These are phyloP conservation scores for Tripterygium wilfordii DNA, from an alignment of 177 flowering plant genomes.

Conservation along the genomic window DNA sequence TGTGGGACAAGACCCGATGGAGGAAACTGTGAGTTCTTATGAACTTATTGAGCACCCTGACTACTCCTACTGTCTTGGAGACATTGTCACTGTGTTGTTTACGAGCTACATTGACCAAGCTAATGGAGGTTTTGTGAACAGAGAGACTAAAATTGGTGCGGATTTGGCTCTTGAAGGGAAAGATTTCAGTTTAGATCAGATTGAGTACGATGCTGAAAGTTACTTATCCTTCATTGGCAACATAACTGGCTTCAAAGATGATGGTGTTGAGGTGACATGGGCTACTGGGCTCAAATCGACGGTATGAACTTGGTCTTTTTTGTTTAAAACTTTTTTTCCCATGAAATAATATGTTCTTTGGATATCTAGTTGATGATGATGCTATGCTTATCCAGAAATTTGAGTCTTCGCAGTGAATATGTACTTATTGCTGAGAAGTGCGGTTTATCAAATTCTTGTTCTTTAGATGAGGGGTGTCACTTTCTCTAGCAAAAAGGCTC, in stretches of 20 bases:
- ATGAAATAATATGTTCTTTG: too few relatives aligned
- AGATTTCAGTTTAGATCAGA: constrained; percentile 9
- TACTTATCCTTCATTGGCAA: constrained; percentile 58
- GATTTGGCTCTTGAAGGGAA: constrained; percentile 11
- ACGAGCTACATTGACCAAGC: constrained; percentile 13
- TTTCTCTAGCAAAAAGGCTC: too few relatives aligned
- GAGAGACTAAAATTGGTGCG: constrained; percentile 9
- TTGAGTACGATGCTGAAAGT: constrained; percentile 1
- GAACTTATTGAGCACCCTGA: constrained; percentile 90
- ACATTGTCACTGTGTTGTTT: too few relatives aligned
- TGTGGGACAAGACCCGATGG: constrained; percentile 17
- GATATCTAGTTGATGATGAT: too few relatives aligned
- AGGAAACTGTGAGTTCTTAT: constrained; percentile 79
- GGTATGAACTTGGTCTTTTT: constrained; percentile 36
- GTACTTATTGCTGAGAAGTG: too few relatives aligned
- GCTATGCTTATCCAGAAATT: too few relatives aligned
- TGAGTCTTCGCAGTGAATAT: too few relatives aligned
- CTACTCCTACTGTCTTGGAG: constrained; percentile 60
- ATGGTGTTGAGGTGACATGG: constrained; percentile 73
- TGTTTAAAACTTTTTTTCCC: too few relatives aligned
- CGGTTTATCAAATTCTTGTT: too few relatives aligned
- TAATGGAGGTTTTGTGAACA: constrained; percentile 5
- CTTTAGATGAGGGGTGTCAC: neutral
- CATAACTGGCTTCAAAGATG: constrained; percentile 58
- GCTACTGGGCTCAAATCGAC: constrained; percentile 56